A percentile compares a stretch with the other conserved stretches of the same genome.
Conservation (phyloP, 495 filamentous ascomycete genomes). For the Aspergillus homomorphus region DNA sequence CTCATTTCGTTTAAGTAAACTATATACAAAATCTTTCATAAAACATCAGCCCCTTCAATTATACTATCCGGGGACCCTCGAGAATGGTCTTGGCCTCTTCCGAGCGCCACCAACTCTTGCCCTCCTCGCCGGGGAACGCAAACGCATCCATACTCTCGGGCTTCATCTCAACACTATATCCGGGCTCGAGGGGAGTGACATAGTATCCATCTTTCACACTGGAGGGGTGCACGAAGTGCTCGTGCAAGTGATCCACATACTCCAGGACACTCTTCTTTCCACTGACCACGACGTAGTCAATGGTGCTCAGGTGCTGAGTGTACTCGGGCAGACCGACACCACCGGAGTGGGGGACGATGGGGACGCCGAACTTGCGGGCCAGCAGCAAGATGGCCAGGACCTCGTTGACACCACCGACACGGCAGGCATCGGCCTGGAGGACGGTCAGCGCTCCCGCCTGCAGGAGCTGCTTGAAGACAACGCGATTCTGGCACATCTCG, state of each 20-base stretch:
- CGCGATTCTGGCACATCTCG: constrained; percentile 95
- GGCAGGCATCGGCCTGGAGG: constrained; percentile 88
- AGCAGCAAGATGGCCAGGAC: constrained; percentile 87
- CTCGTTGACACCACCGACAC: constrained; percentile 89
- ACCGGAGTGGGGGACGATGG: constrained; percentile 84
- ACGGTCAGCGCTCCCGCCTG: constrained; percentile 77
- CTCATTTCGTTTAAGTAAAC: neutral
- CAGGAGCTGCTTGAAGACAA: constrained; percentile 91
- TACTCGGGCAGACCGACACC: constrained; percentile 92
- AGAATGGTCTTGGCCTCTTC: constrained; percentile 67
- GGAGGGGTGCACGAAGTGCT: constrained; percentile 83
- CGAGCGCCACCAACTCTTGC: constrained; percentile 78
- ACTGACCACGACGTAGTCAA: constrained; percentile 87
- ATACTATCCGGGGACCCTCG: constrained; percentile 47
- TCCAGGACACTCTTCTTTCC: constrained; percentile 81
- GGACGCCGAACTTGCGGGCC: constrained; percentile 78
- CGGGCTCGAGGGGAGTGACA: constrained; percentile 75
- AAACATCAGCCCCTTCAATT: constrained; percentile 19
- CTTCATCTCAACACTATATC: constrained; percentile 94
- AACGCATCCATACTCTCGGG: constrained; percentile 77
- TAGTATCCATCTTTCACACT: constrained; percentile 84
- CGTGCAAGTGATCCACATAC: constrained; percentile 91
- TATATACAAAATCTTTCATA: constrained; percentile 23
- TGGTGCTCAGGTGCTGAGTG: constrained; percentile 89
- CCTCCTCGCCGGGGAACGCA: constrained; percentile 69